Evolutionary conservation across 202 grass and related monocot species (phyloP), one percentile per base, ranked within the genome.

Genomic region (Elaeis oleifera): DNA sequence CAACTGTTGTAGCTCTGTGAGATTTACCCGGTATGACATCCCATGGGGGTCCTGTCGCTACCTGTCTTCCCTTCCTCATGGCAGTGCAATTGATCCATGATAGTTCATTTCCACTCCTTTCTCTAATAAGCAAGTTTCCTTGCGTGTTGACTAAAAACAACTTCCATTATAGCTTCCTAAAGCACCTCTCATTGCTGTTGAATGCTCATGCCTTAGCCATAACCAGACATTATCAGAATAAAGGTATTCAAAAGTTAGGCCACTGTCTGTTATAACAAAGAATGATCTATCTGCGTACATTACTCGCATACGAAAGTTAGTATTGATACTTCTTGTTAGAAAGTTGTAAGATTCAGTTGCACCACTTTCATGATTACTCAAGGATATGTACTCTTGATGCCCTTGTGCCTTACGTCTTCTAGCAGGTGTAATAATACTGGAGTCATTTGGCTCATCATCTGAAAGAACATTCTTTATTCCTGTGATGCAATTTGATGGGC

Each of bases 161-260:
- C 88, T 97, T 27, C 92, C 88, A 56, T 92, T 97, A 61, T 97
- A 97, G 67, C 84, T 97, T 71, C 92, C 92, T 25, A 91, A 71
- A 4, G 88, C 59, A 14, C 81, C 81, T 74, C 71, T 89, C 71
- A 97, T 86, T 21, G 68, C 65, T 55, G 74, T 75, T 53, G 23
- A 26, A 71, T 97, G 77, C 59, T 92, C 92, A 70, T 97, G 92
- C 81, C 84, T 84, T 75, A 92, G 79, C 88, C 92, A 97, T 66
- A 97, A 56, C 88, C 92, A 97, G 39, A 89, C 75, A 54, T 79
- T 81, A 31, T 97, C 84, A 63, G 32, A 84, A 48, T 83, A 83
- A 53, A 91, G 73, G 72, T 92, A 97, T 72, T 97, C 92, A 52
- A 86, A 97, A 22, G 82, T 81, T 44, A 84, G 54, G 8, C 92